These are phyloP conservation scores for Pichia rugopelliculosa DNA, from an alignment of 805 yeast genomes.

Conservation along the genomic window DNA sequence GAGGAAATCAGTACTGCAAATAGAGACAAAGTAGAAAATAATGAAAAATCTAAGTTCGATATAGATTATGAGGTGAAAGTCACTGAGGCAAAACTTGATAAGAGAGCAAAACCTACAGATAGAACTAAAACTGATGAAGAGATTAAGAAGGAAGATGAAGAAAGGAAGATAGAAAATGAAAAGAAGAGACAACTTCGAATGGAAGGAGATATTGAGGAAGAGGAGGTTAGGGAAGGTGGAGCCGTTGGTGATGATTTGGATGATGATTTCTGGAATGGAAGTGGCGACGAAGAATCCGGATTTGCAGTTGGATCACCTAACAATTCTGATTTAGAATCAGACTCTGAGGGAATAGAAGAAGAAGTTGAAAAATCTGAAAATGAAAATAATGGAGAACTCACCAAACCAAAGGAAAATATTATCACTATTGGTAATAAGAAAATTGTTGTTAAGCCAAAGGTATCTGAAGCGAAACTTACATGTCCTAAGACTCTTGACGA, in stretches of 20 bases:
- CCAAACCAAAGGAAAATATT: conserved; percentile 12
- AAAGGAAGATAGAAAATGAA: conserved; percentile 55
- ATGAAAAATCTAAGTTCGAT: conserved; percentile 33
- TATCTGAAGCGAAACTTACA: conserved; percentile 15
- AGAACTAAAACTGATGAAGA: conserved; percentile 77
- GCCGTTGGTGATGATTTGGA: conserved; percentile 59
- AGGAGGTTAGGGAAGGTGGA: conserved; percentile 29
- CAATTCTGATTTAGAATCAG: conserved; percentile 25
- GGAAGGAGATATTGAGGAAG: conserved; percentile 46
- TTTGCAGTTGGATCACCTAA: conserved; percentile 35
- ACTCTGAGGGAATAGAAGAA: conserved; percentile 33
- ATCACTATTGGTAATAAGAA: conserved; percentile 30
- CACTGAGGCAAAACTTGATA: conserved; percentile 58
- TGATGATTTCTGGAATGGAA: conserved; percentile 62
- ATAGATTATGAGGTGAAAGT: conserved; percentile 59
- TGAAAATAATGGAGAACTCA: conserved; percentile 25
- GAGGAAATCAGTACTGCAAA: conserved; percentile 25
- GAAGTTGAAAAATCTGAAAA: conserved; percentile 27
- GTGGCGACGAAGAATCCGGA: conserved; percentile 40
- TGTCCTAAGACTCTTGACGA: conserved; percentile 48
- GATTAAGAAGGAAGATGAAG: conserved; percentile 49
- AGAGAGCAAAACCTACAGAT: conserved; percentile 74
- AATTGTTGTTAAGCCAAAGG: conserved; percentile 16
- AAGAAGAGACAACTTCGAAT: conserved; percentile 64
- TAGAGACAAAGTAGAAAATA: conserved; percentile 22